A percentile compares a stretch with the other conserved stretches of the same genome.
Evolutionary conservation across 495 filamentous ascomycete species (phyloP).

Genomic region (Elaphomyces granulatus): DNA sequence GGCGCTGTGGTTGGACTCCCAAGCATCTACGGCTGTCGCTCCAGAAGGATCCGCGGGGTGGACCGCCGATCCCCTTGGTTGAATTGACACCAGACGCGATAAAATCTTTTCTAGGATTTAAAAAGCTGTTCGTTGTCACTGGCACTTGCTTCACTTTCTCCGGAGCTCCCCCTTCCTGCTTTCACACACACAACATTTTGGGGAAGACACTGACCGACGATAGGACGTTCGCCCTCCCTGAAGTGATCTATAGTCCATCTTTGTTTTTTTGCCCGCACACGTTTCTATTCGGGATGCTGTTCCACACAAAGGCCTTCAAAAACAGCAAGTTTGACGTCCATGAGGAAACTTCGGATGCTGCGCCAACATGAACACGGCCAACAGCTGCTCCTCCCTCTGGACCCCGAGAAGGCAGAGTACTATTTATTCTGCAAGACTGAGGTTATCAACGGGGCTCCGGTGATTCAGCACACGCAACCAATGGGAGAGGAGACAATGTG

Average conservation of each 20-base stretch:
- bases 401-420: conserved; percentile 1
- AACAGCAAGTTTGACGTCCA: background rate
- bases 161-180: background rate
- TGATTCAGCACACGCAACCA: background rate
- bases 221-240: background rate
- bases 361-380: background rate
- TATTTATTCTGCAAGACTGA: conserved; percentile 2
- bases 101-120: conserved; percentile 12
- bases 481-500: background rate
- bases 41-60: conserved; percentile 9
- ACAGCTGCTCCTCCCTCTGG: background rate
- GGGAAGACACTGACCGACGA: background rate
- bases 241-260: background rate
- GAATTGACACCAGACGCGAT: conserved; percentile 11
- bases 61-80: conserved; percentile 10
- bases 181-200: background rate
- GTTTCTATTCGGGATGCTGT: background rate
- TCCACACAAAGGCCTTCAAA: background rate
- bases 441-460: background rate
- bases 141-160: background rate
- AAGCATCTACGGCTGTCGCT: conserved; percentile 11
- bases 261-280: background rate
- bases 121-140: conserved; percentile 4
- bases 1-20: conserved; percentile 11
- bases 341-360: background rate